phyloP scores from a whole-genome alignment of 2,329 filamentous ascomycete species.

The Ambrosiella xylebori region DNA sequence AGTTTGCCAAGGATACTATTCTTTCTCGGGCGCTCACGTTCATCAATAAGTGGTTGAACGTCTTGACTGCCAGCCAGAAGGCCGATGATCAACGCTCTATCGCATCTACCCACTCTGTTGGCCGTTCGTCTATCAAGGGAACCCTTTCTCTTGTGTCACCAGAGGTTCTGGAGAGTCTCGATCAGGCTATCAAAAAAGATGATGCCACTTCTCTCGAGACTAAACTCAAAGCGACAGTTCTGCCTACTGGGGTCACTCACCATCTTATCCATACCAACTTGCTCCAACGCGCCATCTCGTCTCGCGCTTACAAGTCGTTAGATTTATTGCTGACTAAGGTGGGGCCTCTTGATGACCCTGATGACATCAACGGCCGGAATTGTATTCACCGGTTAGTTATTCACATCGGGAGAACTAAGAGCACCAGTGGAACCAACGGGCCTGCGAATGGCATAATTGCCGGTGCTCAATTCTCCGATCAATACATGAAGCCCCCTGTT shows the following conservation, averaged over 20 bases:
- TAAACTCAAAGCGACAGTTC: conserved; percentile 17
- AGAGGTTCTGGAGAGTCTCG: conserved; percentile 50
- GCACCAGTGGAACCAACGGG: conserved; percentile 15
- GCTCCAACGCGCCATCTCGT: conserved; percentile 59
- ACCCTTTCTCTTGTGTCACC: conserved; percentile 50
- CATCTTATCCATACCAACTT: conserved; percentile 63
- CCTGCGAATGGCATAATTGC: conserved; percentile 9
- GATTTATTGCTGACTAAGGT: conserved; percentile 51
- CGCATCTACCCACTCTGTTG: conserved; percentile 58
- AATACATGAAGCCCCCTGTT: conserved; percentile 53
- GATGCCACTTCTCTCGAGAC: conserved; percentile 28
- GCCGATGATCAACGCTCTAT: conserved; percentile 58
- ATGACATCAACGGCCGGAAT: conserved; percentile 88
- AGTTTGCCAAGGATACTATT: conserved; percentile 61
- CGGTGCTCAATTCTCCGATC: conserved; percentile 17
- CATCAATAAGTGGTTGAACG: conserved; percentile 85
- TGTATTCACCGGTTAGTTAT: conserved; percentile 87
- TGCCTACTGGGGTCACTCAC: conserved; percentile 32
- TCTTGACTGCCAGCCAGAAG: conserved; percentile 45
- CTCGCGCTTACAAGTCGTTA: conserved; percentile 51
- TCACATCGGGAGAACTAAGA: conserved; percentile 65
- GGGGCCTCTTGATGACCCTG: conserved; percentile 60
- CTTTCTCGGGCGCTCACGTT: conserved; percentile 32
- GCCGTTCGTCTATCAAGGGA: conserved; percentile 58
- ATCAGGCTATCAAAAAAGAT: conserved; percentile 54